Evolutionary conservation across 2,329 filamentous ascomycete species (phyloP).

Genomic region (Trichoderma sp.): DNA sequence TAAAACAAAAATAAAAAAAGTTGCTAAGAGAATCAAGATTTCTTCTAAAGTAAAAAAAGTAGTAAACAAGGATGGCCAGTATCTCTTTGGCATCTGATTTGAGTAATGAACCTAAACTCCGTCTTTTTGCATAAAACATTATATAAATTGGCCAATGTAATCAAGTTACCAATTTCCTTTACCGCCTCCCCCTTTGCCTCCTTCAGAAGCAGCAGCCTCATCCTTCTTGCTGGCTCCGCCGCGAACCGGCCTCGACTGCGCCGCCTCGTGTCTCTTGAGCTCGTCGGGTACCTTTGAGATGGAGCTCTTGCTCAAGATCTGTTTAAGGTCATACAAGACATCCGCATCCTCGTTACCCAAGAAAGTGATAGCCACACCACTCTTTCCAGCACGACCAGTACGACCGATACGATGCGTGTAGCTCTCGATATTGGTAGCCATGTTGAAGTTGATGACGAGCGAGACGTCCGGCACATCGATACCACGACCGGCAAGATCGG

Average conservation of each 20-base stretch:
- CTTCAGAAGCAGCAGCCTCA: conserved; percentile 29
- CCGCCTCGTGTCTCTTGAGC: conserved; percentile 80
- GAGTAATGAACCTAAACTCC: background rate
- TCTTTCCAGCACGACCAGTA: conserved; percentile 96
- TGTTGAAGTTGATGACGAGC: conserved; percentile 98
- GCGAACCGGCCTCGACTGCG: conserved; percentile 72
- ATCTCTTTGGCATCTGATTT: background rate
- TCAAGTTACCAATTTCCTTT: conserved; percentile 24
- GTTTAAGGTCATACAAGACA: conserved; percentile 89
- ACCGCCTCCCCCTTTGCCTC: conserved; percentile 21
- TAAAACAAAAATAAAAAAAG: background rate
- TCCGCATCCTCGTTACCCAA: conserved; percentile 86
- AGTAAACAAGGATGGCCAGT: background rate
- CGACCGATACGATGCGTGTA: conserved; percentile 97
- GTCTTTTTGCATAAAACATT: background rate
- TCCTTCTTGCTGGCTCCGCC: conserved; percentile 34
- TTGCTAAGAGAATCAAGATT: background rate
- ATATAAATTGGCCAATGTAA: background rate
- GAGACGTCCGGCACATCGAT: conserved; percentile 95
- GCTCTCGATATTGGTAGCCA: conserved; percentile 87
- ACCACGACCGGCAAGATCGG: conserved; percentile 92
- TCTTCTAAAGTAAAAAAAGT: background rate
- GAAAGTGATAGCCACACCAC: conserved; percentile 94
- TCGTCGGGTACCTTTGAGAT: conserved; percentile 92
- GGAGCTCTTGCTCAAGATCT: conserved; percentile 89